These are phyloP conservation scores for Rhizopogon salebrosus DNA, from an alignment of 768 basidiomycete genomes.

Conservation along the genomic window DNA sequence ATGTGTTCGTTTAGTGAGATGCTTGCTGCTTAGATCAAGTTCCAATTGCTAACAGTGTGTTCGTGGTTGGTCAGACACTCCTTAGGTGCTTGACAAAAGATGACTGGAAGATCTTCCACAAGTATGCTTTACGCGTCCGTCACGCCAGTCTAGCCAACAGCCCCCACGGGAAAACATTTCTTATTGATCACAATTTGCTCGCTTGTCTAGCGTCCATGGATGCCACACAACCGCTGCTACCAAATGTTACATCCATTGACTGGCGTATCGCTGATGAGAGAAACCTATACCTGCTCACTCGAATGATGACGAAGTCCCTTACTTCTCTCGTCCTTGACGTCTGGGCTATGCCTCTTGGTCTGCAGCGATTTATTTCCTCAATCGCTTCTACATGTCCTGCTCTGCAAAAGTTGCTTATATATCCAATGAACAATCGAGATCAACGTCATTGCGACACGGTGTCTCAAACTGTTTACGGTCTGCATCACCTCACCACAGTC, in stretches of 20 bases:
- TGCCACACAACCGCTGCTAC: slow-evolving; percentile 16
- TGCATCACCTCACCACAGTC: background rate
- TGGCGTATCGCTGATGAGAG: slow-evolving; percentile 9
- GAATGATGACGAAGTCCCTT: background rate
- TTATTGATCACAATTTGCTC: background rate
- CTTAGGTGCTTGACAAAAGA: slow-evolving; percentile 19
- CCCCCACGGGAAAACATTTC: background rate
- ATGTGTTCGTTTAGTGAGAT: background rate
- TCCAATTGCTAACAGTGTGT: background rate
- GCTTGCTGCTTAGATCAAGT: background rate
- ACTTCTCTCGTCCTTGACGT: background rate
- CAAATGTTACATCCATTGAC: slow-evolving; percentile 21
- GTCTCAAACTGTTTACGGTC: background rate
- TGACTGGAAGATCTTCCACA: slow-evolving; percentile 25
- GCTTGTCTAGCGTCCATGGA: background rate
- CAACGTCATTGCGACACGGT: no score
- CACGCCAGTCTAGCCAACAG: background rate
- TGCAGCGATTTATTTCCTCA: background rate
- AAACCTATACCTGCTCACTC: background rate
- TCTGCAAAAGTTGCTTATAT: background rate
- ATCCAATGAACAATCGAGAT: no score
- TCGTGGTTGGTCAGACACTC: slow-evolving; percentile 9
- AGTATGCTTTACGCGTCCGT: slow-evolving; percentile 16
- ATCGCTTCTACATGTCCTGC: background rate
- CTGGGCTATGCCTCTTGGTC: background rate